Conservation (phyloP, 768 basidiomycete genomes). For the Amanita rubescens region DNA sequence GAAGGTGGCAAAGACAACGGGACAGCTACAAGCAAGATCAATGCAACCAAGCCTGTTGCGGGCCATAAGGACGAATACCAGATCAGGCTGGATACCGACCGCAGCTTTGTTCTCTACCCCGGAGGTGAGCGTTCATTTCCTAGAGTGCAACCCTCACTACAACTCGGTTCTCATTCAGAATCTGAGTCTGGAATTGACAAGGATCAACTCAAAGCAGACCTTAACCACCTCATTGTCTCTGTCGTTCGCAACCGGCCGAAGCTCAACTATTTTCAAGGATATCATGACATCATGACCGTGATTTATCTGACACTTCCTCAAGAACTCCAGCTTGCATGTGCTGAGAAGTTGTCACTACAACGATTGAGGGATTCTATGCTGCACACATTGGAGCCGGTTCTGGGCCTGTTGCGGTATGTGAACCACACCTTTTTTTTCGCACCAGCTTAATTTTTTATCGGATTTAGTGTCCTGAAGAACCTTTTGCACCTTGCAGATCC, state of each 20-base stretch:
- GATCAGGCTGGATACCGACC: conserved; percentile 82
- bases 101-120: conserved; percentile 91
- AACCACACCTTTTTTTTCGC: background rate
- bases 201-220: conserved; percentile 52
- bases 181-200: conserved; percentile 25
- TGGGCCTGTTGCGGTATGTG: conserved; percentile 65
- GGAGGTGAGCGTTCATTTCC: conserved; percentile 50
- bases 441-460: background rate
- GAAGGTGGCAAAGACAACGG: background rate
- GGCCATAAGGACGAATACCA: conserved; percentile 77
- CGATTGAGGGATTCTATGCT: conserved; percentile 89
- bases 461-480: conserved; percentile 60
- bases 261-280: conserved; percentile 86
- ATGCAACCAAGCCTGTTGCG: background rate
- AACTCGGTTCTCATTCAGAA: background rate
- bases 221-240: conserved; percentile 67
- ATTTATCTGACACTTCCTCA: conserved; percentile 66
- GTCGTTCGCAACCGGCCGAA: conserved; percentile 67
- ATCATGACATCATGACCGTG: conserved; percentile 88
- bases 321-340: conserved; percentile 47
- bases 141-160: background rate
- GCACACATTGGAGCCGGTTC: conserved; percentile 70
- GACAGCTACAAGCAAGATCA: conserved; percentile 3
- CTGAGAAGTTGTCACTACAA: conserved; percentile 71
- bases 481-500: conserved; percentile 68